These are phyloP conservation scores for Pestalotiopsis sp. DNA, from an alignment of 2,329 filamentous ascomycete genomes.

Conservation along the genomic window DNA sequence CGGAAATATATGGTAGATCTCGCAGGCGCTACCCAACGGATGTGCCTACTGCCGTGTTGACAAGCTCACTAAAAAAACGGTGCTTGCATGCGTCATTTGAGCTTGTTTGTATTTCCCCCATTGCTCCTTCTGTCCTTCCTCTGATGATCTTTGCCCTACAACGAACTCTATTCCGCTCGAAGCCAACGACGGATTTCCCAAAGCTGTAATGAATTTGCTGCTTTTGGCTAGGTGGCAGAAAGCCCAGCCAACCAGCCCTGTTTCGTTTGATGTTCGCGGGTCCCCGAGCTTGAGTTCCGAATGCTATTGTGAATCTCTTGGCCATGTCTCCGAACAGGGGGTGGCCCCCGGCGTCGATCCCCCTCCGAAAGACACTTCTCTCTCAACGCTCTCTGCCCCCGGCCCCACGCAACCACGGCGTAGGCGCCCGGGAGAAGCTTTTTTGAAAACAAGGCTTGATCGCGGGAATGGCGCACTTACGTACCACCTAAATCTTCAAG, in stretches of 20 bases:
- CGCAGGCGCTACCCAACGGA: neutral
- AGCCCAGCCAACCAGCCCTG: neutral
- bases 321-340: constrained; percentile 25
- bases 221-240: neutral
- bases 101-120: neutral
- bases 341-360: constrained; percentile 8
- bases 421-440: constrained; percentile 4
- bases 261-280: constrained; percentile 8
- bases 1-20: neutral
- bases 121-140: neutral
- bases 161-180: neutral
- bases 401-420: neutral
- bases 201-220: neutral
- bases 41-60: neutral
- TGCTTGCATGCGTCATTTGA: neutral
- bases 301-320: constrained; percentile 23
- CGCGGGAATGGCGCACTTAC: neutral
- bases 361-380: constrained; percentile 1
- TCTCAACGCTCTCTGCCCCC: neutral
- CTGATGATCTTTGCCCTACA: neutral
- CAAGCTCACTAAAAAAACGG: neutral
- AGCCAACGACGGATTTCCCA: neutral
- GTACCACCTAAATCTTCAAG: neutral
- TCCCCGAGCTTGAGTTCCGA: neutral
- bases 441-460: neutral